A percentile compares a stretch with the other conserved stretches of the same genome.
Evolutionary conservation across 176 grass and related monocot genomes (phyloP).

Genomic region (Calamus simplicifolius): DNA sequence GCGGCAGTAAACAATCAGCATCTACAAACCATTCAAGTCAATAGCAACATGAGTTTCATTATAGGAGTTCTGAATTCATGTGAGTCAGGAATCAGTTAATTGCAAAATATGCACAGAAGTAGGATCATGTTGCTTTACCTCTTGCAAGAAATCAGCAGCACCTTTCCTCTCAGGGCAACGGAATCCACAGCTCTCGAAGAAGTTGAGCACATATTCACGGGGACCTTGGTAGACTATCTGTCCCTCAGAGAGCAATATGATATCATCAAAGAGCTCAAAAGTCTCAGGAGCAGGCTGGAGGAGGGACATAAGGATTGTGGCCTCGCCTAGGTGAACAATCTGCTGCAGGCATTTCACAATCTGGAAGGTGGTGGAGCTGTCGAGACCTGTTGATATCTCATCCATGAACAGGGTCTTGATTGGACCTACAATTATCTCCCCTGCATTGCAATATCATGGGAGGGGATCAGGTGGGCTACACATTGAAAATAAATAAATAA

Average conservation of each 20-base stretch:
- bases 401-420: conserved; percentile 96
- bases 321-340: conserved; percentile 90
- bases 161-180: conserved; percentile 81
- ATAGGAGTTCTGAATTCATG: too few species aligned
- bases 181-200: conserved; percentile 78
- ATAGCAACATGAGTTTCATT: too few species aligned
- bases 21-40: too few species aligned
- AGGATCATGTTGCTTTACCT: conserved; percentile 16
- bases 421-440: conserved; percentile 95
- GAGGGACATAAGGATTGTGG: conserved; percentile 98
- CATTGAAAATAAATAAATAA: too few species aligned
- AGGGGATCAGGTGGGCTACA: too few species aligned
- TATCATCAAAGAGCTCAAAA: conserved; percentile 83
- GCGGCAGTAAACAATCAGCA: too few species aligned
- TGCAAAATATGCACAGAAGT: too few species aligned
- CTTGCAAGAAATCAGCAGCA: conserved; percentile 95
- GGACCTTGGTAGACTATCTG: conserved; percentile 98
- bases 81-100: too few species aligned
- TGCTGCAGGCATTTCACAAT: conserved; percentile 97
- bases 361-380: conserved; percentile 94
- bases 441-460: conserved; percentile 17
- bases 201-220: conserved; percentile 56
- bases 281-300: conserved; percentile 97
- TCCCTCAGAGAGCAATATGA: conserved; percentile 86
- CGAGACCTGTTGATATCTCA: conserved; percentile 91